phyloP scores from a whole-genome alignment of 257 asterid species.

The Gardenia jasminoides region DNA sequence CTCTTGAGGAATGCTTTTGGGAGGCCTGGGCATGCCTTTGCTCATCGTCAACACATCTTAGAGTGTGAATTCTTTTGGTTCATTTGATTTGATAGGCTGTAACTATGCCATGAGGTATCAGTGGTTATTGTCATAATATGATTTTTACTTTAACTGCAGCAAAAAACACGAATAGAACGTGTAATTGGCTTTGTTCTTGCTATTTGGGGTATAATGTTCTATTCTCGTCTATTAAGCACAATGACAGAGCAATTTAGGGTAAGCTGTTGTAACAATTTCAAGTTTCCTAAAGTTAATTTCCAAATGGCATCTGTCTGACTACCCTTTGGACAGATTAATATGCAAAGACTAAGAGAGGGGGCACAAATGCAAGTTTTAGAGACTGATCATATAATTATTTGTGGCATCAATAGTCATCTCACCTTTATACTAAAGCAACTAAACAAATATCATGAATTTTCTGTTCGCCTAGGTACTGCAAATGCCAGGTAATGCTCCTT shows the following conservation, averaged over 20 bases:
- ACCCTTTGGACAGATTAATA: conserved; percentile 60
- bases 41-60: conserved; percentile 95
- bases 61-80: conserved; percentile 58
- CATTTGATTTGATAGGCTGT: conserved; percentile 33
- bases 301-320: conserved; percentile 31
- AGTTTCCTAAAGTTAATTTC: conserved; percentile 24
- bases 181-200: conserved; percentile 90
- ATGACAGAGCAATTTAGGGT: conserved; percentile 99
- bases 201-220: conserved; percentile 94
- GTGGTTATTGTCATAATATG: conserved; percentile 26
- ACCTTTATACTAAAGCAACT: conserved; percentile 85
- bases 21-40: conserved; percentile 99
- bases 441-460: conserved; percentile 83
- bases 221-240: conserved; percentile 91
- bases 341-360: conserved; percentile 92
- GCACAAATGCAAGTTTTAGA: conserved; percentile 94
- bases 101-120: conserved; percentile 27
- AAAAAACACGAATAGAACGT: conserved; percentile 93
- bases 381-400: conserved; percentile 81
- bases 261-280: conserved; percentile 31
- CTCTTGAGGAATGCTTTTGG: conserved; percentile 98
- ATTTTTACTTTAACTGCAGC: conserved; percentile 62
- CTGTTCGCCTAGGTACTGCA: conserved; percentile 95
- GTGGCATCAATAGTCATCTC: conserved; percentile 86
- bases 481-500: conserved; percentile 64